Conservation (phyloP, 2,329 filamentous ascomycete species). For the Paraconiothyrium sp. region DNA sequence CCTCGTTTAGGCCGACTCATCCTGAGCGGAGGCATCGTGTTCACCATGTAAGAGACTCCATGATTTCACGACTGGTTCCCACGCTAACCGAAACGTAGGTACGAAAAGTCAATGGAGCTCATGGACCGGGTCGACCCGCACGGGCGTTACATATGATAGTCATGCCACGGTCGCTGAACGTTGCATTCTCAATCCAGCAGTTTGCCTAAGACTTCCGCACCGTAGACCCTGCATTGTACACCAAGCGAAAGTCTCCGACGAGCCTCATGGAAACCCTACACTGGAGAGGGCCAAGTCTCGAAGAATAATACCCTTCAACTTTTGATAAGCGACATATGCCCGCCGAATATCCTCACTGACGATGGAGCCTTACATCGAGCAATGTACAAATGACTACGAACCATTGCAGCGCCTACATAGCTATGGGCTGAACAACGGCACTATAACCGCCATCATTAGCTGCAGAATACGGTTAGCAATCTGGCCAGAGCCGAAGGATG, state of each 20-base stretch:
- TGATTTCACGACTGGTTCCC: conserved; percentile 19
- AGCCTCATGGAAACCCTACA: not conserved
- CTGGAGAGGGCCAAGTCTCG: not conserved
- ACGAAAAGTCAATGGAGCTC: conserved; percentile 94
- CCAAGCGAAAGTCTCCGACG: not conserved
- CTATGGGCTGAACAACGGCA: not conserved
- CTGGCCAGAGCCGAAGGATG: not conserved
- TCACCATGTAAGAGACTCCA: conserved; percentile 76
- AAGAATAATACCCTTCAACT: not conserved
- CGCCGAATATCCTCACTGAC: not conserved
- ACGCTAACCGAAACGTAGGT: conserved; percentile 55
- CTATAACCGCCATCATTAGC: not conserved
- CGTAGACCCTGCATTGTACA: conserved; percentile 3
- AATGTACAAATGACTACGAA: not conserved
- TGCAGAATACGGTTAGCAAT: not conserved
- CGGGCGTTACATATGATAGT: conserved; percentile 72
- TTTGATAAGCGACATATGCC: not conserved
- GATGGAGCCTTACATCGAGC: not conserved
- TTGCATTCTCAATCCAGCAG: not conserved
- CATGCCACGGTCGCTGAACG: not conserved
- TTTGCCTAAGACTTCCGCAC: not conserved
- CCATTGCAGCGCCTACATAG: not conserved
- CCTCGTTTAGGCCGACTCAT: conserved; percentile 85
- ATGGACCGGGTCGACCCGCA: conserved; percentile 84
- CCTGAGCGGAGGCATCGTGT: conserved; percentile 94